A percentile compares a stretch with the other conserved stretches of the same genome.
Evolutionary conservation across 352 stramenopile genomes (phyloP).

Genomic region (Pythium grandisporangium): DNA sequence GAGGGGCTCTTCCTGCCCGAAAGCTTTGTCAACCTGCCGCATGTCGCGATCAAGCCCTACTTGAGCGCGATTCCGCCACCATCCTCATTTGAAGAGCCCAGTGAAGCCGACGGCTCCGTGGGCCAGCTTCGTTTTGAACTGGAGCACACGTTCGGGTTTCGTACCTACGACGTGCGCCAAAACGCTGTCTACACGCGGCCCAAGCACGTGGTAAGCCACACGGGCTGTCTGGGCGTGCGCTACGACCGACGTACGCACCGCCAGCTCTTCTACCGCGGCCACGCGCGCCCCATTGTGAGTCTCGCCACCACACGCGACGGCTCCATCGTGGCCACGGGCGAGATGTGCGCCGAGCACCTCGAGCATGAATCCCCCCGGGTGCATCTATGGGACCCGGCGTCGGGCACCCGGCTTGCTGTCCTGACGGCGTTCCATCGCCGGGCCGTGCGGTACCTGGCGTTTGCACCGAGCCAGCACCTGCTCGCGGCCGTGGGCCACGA

Average conservation of each 20-base stretch:
- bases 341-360: constrained; percentile 53
- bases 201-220: constrained; percentile 57
- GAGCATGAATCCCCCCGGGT: constrained; percentile 48
- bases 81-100: constrained; percentile 25
- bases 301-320: constrained; percentile 35
- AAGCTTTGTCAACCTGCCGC: constrained; percentile 38
- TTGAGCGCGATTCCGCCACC: constrained; percentile 54
- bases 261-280: constrained; percentile 56
- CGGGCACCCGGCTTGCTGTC: constrained; percentile 30
- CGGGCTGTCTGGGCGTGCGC: constrained; percentile 46
- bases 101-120: constrained; percentile 23
- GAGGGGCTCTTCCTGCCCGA: constrained; percentile 52
- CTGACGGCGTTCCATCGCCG: constrained; percentile 60
- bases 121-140: constrained; percentile 32
- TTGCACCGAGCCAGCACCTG: constrained; percentile 28
- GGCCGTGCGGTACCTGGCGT: constrained; percentile 56
- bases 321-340: constrained; percentile 53
- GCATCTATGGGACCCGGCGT: constrained; percentile 66
- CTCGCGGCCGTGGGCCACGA: constrained; percentile 64
- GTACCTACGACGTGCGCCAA: constrained; percentile 44
- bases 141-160: constrained; percentile 60
- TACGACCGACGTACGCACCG: constrained; percentile 67
- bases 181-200: constrained; percentile 50
- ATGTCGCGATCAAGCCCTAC: constrained; percentile 53
- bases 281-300: constrained; percentile 50